These are phyloP conservation scores for Aspergillus texensis DNA, from an alignment of 2,329 filamentous ascomycete species.

Conservation along the genomic window DNA sequence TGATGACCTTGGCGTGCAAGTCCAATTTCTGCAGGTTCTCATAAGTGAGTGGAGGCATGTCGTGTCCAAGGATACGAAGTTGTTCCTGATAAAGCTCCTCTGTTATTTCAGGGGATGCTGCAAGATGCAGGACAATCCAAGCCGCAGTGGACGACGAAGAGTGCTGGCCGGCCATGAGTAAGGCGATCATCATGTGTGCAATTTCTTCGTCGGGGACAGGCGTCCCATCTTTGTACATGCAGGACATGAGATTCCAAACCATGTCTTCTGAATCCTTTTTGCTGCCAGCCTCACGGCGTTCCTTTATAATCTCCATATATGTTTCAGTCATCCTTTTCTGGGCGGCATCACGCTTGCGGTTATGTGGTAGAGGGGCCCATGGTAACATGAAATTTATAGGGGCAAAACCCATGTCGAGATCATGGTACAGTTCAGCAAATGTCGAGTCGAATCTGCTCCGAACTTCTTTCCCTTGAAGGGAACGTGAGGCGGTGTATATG, in stretches of 20 bases:
- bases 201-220: constrained; percentile 81
- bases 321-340: constrained; percentile 79
- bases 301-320: constrained; percentile 79
- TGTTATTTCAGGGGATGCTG: constrained; percentile 74
- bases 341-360: constrained; percentile 76
- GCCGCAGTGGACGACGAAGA: constrained; percentile 81
- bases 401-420: constrained; percentile 87
- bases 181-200: constrained; percentile 90
- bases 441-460: constrained; percentile 77
- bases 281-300: constrained; percentile 61
- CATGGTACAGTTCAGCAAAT: constrained; percentile 81
- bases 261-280: constrained; percentile 69
- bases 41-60: constrained; percentile 74
- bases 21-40: constrained; percentile 78
- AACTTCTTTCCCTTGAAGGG: constrained; percentile 81
- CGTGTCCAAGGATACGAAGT: constrained; percentile 68
- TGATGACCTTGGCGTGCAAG: constrained; percentile 81
- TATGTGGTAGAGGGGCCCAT: constrained; percentile 87
- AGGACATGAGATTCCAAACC: constrained; percentile 88
- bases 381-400: constrained; percentile 89
- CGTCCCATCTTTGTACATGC: constrained; percentile 79
- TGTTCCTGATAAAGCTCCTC: constrained; percentile 87
- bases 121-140: constrained; percentile 83
- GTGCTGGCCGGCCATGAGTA: constrained; percentile 91
- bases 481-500: constrained; percentile 85